Evolutionary conservation across 2,329 filamentous ascomycete species (phyloP).

Genomic region (Endoconidiophora polonica): DNA sequence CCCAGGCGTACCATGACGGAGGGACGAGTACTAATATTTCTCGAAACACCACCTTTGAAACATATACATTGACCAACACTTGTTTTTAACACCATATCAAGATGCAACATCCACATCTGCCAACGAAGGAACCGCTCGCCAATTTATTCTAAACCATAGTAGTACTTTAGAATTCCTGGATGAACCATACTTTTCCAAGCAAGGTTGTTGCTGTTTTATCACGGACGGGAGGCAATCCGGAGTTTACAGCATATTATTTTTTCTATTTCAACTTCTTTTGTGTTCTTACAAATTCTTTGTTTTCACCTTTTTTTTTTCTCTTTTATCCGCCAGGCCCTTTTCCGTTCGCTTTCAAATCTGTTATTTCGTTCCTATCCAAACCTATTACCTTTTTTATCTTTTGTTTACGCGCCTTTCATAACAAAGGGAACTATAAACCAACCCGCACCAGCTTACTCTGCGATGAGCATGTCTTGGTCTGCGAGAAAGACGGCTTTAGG

Average conservation of each 20-base stretch:
- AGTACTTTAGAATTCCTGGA: neutral
- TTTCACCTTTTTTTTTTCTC: neutral
- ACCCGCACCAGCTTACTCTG: no score
- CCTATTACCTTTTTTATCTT: neutral
- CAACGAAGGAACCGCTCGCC: constrained; percentile 3
- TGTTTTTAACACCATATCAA: constrained; percentile 4
- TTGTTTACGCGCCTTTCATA: neutral
- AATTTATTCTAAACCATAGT: neutral
- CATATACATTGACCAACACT: neutral
- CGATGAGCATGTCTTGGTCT: neutral
- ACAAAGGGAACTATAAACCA: no score
- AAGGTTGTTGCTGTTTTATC: constrained; percentile 5
- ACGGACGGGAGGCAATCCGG: constrained; percentile 4
- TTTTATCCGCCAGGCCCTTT: neutral
- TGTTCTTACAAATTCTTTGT: neutral
- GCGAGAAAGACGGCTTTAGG: neutral
- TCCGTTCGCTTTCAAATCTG: neutral
- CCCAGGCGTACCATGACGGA: constrained; percentile 6
- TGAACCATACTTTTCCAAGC: neutral
- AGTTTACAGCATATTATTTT: constrained; percentile 7
- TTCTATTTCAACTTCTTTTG: neutral
- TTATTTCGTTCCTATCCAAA: neutral
- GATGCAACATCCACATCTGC: constrained; percentile 4
- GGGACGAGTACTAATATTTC: constrained; percentile 1
- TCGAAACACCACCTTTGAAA: neutral